Percentiles rank a stretch among this genome's conserved stretches.
Conservation (phyloP, 352 stramenopile genomes). For the Phytophthora agathidicida region DNA sequence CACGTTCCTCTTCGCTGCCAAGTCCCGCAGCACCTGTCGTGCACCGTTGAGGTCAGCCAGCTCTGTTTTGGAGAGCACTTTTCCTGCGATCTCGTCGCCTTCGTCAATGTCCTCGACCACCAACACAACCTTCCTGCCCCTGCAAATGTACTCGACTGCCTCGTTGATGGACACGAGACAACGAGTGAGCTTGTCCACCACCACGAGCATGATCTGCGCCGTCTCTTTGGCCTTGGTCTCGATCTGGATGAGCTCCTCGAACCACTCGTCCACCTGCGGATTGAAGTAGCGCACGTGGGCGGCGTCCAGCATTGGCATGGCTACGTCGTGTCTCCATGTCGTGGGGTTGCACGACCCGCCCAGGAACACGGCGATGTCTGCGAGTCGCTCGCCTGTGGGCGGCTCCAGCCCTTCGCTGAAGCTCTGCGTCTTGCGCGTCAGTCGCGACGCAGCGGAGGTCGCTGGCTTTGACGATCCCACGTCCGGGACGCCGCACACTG, state of each 20-base stretch:
- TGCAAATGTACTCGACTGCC: slow-evolving; percentile 87
- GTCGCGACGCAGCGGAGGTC: slow-evolving; percentile 11
- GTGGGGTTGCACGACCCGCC: slow-evolving; percentile 90
- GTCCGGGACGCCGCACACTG: slow-evolving; percentile 5
- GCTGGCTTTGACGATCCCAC: slow-evolving; percentile 19
- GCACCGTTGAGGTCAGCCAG: slow-evolving; percentile 85
- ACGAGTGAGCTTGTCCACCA: slow-evolving; percentile 81
- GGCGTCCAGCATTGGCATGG: slow-evolving; percentile 75
- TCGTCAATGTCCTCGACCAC: slow-evolving; percentile 82
- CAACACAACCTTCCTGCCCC: slow-evolving; percentile 70
- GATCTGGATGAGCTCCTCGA: slow-evolving; percentile 82
- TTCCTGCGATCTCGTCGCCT: slow-evolving; percentile 57
- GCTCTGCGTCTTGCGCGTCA: slow-evolving; percentile 56
- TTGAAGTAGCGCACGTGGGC: slow-evolving; percentile 85
- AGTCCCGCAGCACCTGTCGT: slow-evolving; percentile 73
- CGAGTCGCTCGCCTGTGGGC: slow-evolving; percentile 26
- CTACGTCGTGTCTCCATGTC: slow-evolving; percentile 82
- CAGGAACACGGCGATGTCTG: slow-evolving; percentile 77
- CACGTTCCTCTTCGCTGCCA: slow-evolving; percentile 56
- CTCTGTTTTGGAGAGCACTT: slow-evolving; percentile 55
- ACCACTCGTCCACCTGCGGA: slow-evolving; percentile 91
- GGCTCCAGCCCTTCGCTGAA: slow-evolving; percentile 59
- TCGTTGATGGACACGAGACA: slow-evolving; percentile 90
- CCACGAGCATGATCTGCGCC: slow-evolving; percentile 85
- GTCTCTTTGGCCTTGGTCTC: slow-evolving; percentile 84